Evolutionary conservation across 495 filamentous ascomycete species (phyloP).

Genomic region (Daldinia caldariorum): DNA sequence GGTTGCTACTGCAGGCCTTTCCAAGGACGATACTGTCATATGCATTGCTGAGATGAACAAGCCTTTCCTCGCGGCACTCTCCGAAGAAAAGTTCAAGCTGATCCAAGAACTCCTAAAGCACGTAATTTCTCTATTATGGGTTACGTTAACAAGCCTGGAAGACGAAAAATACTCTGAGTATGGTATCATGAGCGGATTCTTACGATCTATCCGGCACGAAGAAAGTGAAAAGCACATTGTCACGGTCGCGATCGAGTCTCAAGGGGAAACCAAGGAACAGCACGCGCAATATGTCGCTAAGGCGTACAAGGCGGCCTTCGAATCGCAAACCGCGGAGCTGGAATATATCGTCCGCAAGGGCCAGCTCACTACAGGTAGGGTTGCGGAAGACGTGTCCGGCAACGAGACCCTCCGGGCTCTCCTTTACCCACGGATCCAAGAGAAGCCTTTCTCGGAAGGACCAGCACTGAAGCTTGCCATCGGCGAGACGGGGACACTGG

Average conservation of each 20-base stretch:
- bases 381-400: slow-evolving; percentile 35
- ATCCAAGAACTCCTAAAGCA: slow-evolving; percentile 52
- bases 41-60: slow-evolving; percentile 58
- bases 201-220: slow-evolving; percentile 46
- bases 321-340: slow-evolving; percentile 31
- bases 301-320: slow-evolving; percentile 36
- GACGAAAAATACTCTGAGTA: slow-evolving; percentile 42
- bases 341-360: slow-evolving; percentile 49
- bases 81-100: slow-evolving; percentile 40
- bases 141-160: slow-evolving; percentile 24
- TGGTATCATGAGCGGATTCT: slow-evolving; percentile 40
- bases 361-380: slow-evolving; percentile 39
- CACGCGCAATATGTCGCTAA: slow-evolving; percentile 34
- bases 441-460: slow-evolving; percentile 38
- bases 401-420: slow-evolving; percentile 34
- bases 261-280: slow-evolving; percentile 2
- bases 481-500: slow-evolving; percentile 38
- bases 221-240: slow-evolving; percentile 45
- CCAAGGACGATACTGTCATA: slow-evolving; percentile 49
- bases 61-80: slow-evolving; percentile 55
- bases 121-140: slow-evolving; percentile 48
- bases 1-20: slow-evolving; percentile 17
- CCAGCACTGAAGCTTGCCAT: slow-evolving; percentile 41
- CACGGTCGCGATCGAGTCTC: slow-evolving; percentile 42
- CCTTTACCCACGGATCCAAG: slow-evolving; percentile 32